Percentiles rank a stretch among this genome's conserved stretches.
These are phyloP conservation scores for Metarhizium sp. DNA, from an alignment of 2,329 filamentous ascomycete species.

Conservation along the genomic window DNA sequence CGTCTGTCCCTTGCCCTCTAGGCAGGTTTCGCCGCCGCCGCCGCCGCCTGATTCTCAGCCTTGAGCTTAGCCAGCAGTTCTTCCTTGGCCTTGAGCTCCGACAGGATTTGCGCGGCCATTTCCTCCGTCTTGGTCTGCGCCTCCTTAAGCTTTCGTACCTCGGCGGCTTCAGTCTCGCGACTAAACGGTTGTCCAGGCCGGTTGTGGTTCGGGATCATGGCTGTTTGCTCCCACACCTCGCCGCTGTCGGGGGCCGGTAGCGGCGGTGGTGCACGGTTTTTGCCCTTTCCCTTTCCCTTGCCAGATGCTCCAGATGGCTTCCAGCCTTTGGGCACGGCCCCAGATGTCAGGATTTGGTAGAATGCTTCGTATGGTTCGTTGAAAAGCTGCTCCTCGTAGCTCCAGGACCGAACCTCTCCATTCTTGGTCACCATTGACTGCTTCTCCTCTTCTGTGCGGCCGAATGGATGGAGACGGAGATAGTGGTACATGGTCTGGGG, in stretches of 20 bases:
- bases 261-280: constrained; percentile 29
- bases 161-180: constrained; percentile 56
- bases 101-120: constrained; percentile 49
- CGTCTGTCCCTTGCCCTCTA: constrained; percentile 13
- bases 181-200: constrained; percentile 65
- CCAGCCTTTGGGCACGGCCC: constrained; percentile 46
- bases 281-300: constrained; percentile 40
- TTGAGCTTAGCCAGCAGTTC: constrained; percentile 51
- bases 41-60: constrained; percentile 46
- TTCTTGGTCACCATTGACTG: constrained; percentile 47
- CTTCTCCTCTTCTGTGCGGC: constrained; percentile 66
- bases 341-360: constrained; percentile 74
- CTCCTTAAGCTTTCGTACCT: constrained; percentile 51
- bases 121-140: constrained; percentile 55
- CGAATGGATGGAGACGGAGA: constrained; percentile 83
- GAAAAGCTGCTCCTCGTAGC: constrained; percentile 91
- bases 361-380: constrained; percentile 94
- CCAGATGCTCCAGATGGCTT: constrained; percentile 31
- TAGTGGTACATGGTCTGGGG: constrained; percentile 93
- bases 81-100: constrained; percentile 56
- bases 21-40: constrained; percentile 20
- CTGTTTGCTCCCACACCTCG: constrained; percentile 56
- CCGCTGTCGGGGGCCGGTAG: constrained; percentile 30
- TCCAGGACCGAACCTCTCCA: constrained; percentile 65
- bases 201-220: constrained; percentile 62